Percentiles rank a stretch among this genome's conserved stretches.
These are phyloP conservation scores for Sarocladium brachiariae DNA, from an alignment of 2,329 filamentous ascomycete species.

Conservation along the genomic window DNA sequence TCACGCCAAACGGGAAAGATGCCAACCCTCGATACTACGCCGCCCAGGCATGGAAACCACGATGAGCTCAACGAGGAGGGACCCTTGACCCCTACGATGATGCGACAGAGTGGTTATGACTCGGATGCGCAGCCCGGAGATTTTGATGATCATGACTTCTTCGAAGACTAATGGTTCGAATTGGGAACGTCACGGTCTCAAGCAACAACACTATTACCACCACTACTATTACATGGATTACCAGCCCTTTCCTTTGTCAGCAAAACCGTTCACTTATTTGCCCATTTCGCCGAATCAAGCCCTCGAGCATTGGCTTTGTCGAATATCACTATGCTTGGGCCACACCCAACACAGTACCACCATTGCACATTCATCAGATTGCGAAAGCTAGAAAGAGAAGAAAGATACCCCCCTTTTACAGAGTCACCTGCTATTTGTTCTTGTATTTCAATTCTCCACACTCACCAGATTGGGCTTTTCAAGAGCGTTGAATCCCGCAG, in stretches of 20 bases:
- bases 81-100: constrained; percentile 56
- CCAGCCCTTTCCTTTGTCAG: constrained; percentile 21
- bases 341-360: not conserved
- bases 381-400: constrained; percentile 12
- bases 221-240: too few relatives aligned
- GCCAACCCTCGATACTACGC: constrained; percentile 34
- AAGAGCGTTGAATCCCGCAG: constrained; percentile 3
- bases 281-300: not conserved
- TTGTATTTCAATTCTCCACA: constrained; percentile 8
- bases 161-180: constrained; percentile 31
- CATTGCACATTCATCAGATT: constrained; percentile 8
- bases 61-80: constrained; percentile 19
- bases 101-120: constrained; percentile 52
- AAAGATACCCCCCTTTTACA: constrained; percentile 12
- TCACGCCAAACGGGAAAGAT: constrained; percentile 32
- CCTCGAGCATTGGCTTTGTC: not conserved
- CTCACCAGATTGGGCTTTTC: constrained; percentile 3
- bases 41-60: constrained; percentile 30
- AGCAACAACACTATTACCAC: not conserved
- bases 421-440: not conserved
- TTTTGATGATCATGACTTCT: constrained; percentile 54
- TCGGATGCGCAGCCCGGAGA: constrained; percentile 52
- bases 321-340: not conserved
- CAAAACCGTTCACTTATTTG: constrained; percentile 8
- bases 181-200: not conserved